Conservation (phyloP, 129 eudicot genomes). For the Lactuca sativa region DNA sequence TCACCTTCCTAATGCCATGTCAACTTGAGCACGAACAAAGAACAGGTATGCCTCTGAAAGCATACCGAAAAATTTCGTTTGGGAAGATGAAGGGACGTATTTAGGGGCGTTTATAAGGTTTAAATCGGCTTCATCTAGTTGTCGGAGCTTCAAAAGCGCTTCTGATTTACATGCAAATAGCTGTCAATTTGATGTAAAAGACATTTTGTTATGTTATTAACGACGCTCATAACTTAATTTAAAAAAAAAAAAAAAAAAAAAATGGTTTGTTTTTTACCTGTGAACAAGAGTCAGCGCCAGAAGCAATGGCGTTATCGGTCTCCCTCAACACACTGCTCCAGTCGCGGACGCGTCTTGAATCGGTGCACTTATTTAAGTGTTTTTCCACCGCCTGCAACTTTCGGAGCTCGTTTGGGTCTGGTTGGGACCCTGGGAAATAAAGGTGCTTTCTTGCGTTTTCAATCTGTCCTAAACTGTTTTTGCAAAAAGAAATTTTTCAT, state of each 20-base stretch:
- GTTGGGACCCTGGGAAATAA: conserved; percentile 44
- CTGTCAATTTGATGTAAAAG: conserved; percentile 50
- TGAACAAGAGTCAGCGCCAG: conserved; percentile 82
- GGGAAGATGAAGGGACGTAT: conserved; percentile 44
- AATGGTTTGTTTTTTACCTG: conserved; percentile 43
- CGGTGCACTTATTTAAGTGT: conserved; percentile 57
- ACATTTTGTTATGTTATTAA: neutral
- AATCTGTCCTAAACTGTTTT: conserved; percentile 72
- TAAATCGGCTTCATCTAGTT: conserved; percentile 59
- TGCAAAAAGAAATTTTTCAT: conserved; percentile 12
- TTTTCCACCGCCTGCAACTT: conserved; percentile 61
- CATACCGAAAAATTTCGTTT: conserved; percentile 65
- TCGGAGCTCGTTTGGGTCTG: conserved; percentile 52
- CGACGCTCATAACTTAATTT: neutral
- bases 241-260: neutral
- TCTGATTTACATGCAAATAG: conserved; percentile 84
- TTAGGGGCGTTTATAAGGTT: conserved; percentile 42
- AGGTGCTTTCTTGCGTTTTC: conserved; percentile 72
- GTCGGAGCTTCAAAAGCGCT: conserved; percentile 79
- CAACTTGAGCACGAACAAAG: conserved; percentile 74
- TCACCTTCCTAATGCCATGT: conserved; percentile 89
- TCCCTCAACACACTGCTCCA: conserved; percentile 71
- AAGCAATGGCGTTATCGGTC: conserved; percentile 64
- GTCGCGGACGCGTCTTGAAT: conserved; percentile 59
- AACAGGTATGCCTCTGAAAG: conserved; percentile 67